Evolutionary conservation across 169 alveolate species (phyloP).

Genomic region (Babesia bovis): DNA sequence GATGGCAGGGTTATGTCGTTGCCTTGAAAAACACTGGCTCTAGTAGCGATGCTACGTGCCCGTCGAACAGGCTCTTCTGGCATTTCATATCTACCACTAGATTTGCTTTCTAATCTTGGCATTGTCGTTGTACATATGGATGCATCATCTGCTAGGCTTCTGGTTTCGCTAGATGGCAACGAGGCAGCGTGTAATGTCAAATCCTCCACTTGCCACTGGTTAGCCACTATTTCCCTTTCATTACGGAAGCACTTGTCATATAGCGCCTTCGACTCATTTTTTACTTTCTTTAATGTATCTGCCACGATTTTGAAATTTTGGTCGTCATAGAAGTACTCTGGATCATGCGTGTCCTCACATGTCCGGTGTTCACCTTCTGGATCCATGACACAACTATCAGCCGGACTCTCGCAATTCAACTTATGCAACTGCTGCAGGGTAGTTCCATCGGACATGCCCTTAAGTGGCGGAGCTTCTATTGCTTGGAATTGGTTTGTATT

Average conservation of each 20-base stretch:
- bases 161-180: slow-evolving; percentile 18
- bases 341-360: slow-evolving; percentile 25
- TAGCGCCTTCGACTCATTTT: slow-evolving; percentile 30
- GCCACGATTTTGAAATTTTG: slow-evolving; percentile 33
- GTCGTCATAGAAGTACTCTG: slow-evolving; percentile 29
- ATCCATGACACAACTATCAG: not conserved
- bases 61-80: slow-evolving; percentile 34
- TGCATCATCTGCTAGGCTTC: slow-evolving; percentile 5
- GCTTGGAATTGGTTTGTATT: not conserved
- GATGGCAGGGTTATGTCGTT: not conserved
- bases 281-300: slow-evolving; percentile 35
- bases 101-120: not conserved
- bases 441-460: slow-evolving; percentile 5
- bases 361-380: slow-evolving; percentile 34
- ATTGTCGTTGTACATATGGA: not conserved
- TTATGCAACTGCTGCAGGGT: slow-evolving; percentile 15
- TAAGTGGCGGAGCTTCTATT: not conserved
- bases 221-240: not conserved
- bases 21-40: slow-evolving; percentile 8
- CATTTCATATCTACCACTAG: slow-evolving; percentile 51
- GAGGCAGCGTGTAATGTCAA: slow-evolving; percentile 15
- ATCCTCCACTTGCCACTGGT: slow-evolving; percentile 19
- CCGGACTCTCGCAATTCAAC: not conserved
- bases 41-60: not conserved
- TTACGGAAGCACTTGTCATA: slow-evolving; percentile 56